A percentile compares a stretch with the other conserved stretches of the same genome.
Conservation (phyloP, 257 asterid species). For the Schizonepeta tenuifolia region DNA sequence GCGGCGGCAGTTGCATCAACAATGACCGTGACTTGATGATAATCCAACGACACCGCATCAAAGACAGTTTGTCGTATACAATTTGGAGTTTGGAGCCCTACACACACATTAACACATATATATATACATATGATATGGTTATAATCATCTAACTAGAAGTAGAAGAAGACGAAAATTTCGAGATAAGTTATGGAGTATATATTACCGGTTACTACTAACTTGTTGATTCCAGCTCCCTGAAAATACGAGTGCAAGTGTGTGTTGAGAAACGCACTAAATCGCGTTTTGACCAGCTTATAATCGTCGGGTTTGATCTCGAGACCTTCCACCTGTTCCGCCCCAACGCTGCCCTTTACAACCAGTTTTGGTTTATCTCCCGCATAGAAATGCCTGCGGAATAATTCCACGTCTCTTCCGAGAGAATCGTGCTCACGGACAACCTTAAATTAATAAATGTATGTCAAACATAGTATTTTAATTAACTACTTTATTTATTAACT, state of each 20-base stretch:
- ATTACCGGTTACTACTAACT: constrained; percentile 65
- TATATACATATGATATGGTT: not conserved
- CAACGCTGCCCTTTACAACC: constrained; percentile 61
- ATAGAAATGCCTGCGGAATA: constrained; percentile 67
- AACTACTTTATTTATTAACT: too few relatives aligned
- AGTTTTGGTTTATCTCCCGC: constrained; percentile 61
- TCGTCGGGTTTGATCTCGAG: constrained; percentile 64
- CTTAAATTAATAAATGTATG: constrained; percentile 34
- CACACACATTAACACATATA: too few relatives aligned
- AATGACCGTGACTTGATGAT: constrained; percentile 60
- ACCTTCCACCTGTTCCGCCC: constrained; percentile 82
- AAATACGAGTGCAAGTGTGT: constrained; percentile 80
- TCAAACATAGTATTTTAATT: too few relatives aligned
- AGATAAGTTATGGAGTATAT: not conserved
- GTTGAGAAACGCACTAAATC: constrained; percentile 85
- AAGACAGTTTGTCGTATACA: constrained; percentile 86
- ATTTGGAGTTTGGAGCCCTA: constrained; percentile 98
- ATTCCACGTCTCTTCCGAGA: constrained; percentile 80
- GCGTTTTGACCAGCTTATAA: constrained; percentile 79
- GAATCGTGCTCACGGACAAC: constrained; percentile 92
- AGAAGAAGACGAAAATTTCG: not conserved
- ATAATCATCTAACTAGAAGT: too few relatives aligned
- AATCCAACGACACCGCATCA: constrained; percentile 86
- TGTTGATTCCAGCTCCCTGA: constrained; percentile 57
- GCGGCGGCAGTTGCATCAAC: constrained; percentile 94